Base-by-base conservation (phyloP, 2,329 filamentous ascomycete species). In the Hypoxylon sp. region DNA sequence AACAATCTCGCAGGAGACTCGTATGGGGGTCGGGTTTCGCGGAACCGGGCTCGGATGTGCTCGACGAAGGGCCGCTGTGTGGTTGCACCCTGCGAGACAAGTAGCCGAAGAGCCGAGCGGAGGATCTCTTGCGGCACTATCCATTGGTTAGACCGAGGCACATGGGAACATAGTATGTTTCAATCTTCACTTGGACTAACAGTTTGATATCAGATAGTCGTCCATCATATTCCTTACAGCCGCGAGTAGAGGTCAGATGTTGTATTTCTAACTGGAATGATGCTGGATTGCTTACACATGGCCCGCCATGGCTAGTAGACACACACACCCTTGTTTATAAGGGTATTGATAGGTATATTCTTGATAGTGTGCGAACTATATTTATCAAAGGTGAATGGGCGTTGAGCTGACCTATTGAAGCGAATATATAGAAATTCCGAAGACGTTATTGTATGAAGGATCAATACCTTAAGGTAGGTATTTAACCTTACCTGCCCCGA, bases 181-280 rank as follows among this genome's bases (percentile, higher is more conserved):
- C n/a, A n/a, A n/a, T n/a, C n/a, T n/a, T n/a, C n/a, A n/a, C n/a
- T n/a, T n/a, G 9, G 4, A 61, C 65, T 35, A 37, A 70, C 70
- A 51, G 20, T 71, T 73, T 2, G 67, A 69, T 50, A 73, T 71
- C n/a, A 72, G 65, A 60, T 68, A 71, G 63, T 73, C 69, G 61
- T 74, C 69, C 71, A 73, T 73, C 69, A 73, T 71, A 47, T 72
- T 72, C 29, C 70, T 72, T 20, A 13, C 34, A 30, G 17, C 17
- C 7, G 36, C 37, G 11, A 53, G 16, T n/a, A 16, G 20, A 9
- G 13, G 13, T 35, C 13, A 36, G 16, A 32, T 3, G 12, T 2
- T 9, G n/a, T 16, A 17, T 13, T 17, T 16, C 7, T 31, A 11
- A 15, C 11, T 23, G 16, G 7, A 8, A 1, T 15, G 29, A 1